A percentile compares a stretch with the other conserved stretches of the same genome.
Conservation (phyloP, 495 filamentous ascomycete species). For the Penicillium ucsense region DNA sequence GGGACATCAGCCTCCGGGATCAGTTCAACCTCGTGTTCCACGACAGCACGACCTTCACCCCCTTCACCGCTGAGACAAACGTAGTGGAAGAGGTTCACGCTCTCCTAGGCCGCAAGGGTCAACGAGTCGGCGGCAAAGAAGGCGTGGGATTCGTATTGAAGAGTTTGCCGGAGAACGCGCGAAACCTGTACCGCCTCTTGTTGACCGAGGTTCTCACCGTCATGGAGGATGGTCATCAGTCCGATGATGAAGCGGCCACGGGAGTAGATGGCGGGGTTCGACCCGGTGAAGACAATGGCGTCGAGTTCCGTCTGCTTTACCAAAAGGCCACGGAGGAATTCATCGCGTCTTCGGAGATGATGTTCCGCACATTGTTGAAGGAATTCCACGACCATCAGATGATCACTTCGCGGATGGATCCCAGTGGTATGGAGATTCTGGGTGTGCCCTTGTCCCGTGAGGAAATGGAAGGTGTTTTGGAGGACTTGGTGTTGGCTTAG, state of each 20-base stretch:
- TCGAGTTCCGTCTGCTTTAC: slow-evolving; percentile 87
- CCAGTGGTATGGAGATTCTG: slow-evolving; percentile 71
- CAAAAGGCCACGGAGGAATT: slow-evolving; percentile 95
- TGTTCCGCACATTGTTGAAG: slow-evolving; percentile 85
- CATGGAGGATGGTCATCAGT: slow-evolving; percentile 39
- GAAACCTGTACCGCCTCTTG: slow-evolving; percentile 72
- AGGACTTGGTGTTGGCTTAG: slow-evolving; percentile 57
- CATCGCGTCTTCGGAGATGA: slow-evolving; percentile 92
- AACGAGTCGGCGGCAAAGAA: slow-evolving; percentile 76
- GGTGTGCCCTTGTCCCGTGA: slow-evolving; percentile 79
- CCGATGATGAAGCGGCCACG: slow-evolving; percentile 30
- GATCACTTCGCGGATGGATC: slow-evolving; percentile 79
- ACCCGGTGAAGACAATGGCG: slow-evolving; percentile 38
- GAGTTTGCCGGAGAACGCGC: slow-evolving; percentile 84
- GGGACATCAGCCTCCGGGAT: slow-evolving; percentile 73
- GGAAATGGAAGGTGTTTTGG: slow-evolving; percentile 81
- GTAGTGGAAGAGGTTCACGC: slow-evolving; percentile 81
- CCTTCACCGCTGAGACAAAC: slow-evolving; percentile 61
- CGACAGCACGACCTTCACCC: slow-evolving; percentile 81
- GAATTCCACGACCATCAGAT: slow-evolving; percentile 99
- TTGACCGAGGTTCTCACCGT: slow-evolving; percentile 75
- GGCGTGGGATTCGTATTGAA: slow-evolving; percentile 86
- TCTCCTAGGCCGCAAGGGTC: slow-evolving; percentile 74
- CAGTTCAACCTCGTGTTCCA: slow-evolving; percentile 84
- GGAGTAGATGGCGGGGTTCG: slow-evolving; percentile 18